Evolutionary conservation across 345 rosid genomes (phyloP).

Genomic region (Melastoma malabathricum): DNA sequence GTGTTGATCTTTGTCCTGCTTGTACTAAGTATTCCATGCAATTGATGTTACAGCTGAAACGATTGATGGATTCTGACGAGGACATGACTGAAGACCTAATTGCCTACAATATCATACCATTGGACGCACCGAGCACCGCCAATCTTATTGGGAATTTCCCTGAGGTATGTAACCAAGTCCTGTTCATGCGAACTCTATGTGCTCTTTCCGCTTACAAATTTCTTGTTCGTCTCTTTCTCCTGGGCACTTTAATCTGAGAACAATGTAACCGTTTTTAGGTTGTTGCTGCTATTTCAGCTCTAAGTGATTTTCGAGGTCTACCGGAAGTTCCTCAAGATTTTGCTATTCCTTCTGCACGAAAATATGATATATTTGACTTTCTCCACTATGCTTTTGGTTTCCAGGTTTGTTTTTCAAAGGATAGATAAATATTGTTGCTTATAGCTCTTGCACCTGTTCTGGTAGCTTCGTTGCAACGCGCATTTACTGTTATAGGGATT

Average conservation of each 20-base stretch:
- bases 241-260: conserved; percentile 1
- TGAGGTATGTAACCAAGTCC: conserved; percentile 32
- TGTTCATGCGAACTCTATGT: no score
- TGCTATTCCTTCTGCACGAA: conserved; percentile 53
- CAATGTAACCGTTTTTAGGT: conserved; percentile 32
- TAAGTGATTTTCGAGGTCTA: conserved; percentile 54
- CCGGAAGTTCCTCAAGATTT: conserved; percentile 65
- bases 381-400: conserved; percentile 84
- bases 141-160: conserved; percentile 56
- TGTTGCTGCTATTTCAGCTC: conserved; percentile 60
- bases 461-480: no score
- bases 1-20: no score
- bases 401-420: conserved; percentile 48
- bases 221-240: conserved; percentile 10
- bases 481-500: no score
- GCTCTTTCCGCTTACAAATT: conserved; percentile 3
- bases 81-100: conserved; percentile 85
- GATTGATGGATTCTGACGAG: conserved; percentile 78
- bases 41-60: conserved; percentile 52
- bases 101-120: conserved; percentile 81
- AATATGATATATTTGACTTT: conserved; percentile 73
- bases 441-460: background rate
- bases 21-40: conserved; percentile 1
- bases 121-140: conserved; percentile 62
- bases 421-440: background rate